Evolutionary conservation across 2,329 filamentous ascomycete species (phyloP).

Genomic region (Penicillium fuscoglaucum): DNA sequence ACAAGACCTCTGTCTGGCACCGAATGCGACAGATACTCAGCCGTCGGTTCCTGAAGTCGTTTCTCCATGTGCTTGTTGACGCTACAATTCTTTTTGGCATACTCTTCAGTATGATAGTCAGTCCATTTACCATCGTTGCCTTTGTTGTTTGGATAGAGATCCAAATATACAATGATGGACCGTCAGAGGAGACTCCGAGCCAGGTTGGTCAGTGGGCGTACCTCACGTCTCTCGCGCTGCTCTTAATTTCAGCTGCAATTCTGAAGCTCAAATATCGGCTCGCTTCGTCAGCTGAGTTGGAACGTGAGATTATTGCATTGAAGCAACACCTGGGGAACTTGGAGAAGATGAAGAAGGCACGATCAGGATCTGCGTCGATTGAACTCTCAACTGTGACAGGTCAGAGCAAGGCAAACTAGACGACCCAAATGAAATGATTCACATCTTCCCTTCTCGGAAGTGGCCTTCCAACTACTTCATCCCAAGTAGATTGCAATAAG

Average conservation of each 20-base stretch:
- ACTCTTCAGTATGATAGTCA: constrained; percentile 32
- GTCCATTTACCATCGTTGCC: constrained; percentile 32
- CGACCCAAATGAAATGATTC: neutral
- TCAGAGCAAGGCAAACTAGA: neutral
- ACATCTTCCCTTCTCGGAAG: neutral
- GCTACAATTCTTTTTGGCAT: constrained; percentile 20
- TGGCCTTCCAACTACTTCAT: neutral
- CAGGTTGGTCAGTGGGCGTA: constrained; percentile 38
- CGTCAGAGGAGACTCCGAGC: constrained; percentile 28
- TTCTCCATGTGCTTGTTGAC: constrained; percentile 18
- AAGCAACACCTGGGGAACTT: constrained; percentile 17
- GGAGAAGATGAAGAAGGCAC: constrained; percentile 12
- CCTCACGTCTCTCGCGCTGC: constrained; percentile 29
- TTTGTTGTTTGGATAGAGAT: constrained; percentile 38
- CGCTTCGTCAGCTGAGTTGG: constrained; percentile 30
- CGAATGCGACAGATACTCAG: constrained; percentile 11
- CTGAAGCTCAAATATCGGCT: constrained; percentile 30
- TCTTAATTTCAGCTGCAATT: constrained; percentile 31
- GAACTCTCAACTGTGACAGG: neutral
- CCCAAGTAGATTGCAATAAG: no score
- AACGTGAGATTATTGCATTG: constrained; percentile 30
- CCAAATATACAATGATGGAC: constrained; percentile 33
- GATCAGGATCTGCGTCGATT: neutral
- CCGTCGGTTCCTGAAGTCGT: constrained; percentile 10
- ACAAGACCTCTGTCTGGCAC: neutral